These are phyloP conservation scores for Trichoderma simmonsii DNA, from an alignment of 2,329 filamentous ascomycete genomes.

Conservation along the genomic window DNA sequence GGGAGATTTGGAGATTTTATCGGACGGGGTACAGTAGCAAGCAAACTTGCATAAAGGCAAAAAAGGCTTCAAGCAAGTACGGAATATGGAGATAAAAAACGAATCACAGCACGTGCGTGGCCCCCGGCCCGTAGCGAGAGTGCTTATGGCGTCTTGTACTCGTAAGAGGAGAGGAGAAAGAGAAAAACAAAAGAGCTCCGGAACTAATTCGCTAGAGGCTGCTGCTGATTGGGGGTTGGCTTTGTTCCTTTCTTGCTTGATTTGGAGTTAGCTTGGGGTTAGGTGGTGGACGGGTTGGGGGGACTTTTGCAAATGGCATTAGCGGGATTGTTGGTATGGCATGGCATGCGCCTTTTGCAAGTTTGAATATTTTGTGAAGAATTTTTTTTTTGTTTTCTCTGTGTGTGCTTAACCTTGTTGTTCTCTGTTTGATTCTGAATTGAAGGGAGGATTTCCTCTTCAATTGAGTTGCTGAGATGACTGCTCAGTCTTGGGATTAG, in stretches of 20 bases:
- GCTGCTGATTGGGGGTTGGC: not conserved
- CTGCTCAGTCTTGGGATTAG: not conserved
- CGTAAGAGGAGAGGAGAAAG: not conserved
- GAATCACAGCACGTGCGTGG: not conserved
- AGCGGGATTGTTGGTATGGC: not conserved
- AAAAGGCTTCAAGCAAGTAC: not conserved
- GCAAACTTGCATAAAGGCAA: not conserved
- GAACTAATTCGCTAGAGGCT: not conserved
- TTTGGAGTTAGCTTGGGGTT: not conserved
- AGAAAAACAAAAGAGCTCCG: not conserved
- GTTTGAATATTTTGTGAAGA: not conserved
- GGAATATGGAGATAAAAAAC: not conserved
- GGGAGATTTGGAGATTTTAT: not conserved
- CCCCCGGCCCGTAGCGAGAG: constrained; percentile 2
- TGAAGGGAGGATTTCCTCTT: not conserved
- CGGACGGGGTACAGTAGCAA: constrained; percentile 1
- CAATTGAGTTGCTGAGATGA: not conserved
- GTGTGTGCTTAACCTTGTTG: not conserved
- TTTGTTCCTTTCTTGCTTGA: not conserved
- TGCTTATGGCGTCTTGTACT: not conserved
- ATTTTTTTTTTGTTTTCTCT: not conserved
- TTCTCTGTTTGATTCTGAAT: not conserved
- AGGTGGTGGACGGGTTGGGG: not conserved
- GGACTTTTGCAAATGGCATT: not conserved
- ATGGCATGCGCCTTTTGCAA: not conserved